Evolutionary conservation across 192 early-diverging fungal genomes (phyloP).

Genomic region (Mortierella claussenii): DNA sequence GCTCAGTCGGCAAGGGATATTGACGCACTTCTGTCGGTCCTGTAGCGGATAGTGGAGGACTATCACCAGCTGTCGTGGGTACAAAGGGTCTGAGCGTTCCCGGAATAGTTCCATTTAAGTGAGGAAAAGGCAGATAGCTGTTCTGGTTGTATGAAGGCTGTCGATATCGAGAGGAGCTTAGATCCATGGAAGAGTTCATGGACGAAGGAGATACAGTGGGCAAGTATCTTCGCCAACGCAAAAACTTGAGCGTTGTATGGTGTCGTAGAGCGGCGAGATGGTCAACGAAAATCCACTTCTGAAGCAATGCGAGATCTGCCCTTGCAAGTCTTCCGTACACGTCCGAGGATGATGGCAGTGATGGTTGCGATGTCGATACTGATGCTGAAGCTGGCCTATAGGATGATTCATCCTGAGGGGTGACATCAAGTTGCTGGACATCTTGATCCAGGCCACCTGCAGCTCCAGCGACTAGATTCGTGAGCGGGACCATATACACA

Average conservation of each 20-base stretch:
- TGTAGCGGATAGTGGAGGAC: constrained; percentile 1
- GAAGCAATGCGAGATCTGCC: constrained; percentile 2
- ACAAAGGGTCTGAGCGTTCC: no score
- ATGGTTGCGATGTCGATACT: not conserved
- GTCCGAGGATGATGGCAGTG: not conserved
- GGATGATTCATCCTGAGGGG: not conserved
- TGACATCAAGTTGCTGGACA: constrained; percentile 17
- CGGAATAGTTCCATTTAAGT: no score
- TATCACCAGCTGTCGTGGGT: not conserved
- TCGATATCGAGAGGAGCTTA: constrained; percentile 1
- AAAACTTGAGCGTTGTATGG: constrained; percentile 34
- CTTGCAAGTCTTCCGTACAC: not conserved
- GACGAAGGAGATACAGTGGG: not conserved
- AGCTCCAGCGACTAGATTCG: no score
- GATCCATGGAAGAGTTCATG: constrained; percentile 28
- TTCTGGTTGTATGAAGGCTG: not conserved
- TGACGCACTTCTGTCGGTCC: not conserved
- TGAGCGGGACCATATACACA: constrained; percentile 2
- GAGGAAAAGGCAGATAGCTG: no score
- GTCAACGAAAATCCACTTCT: constrained; percentile 22
- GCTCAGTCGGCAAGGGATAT: not conserved
- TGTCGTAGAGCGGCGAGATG: constrained; percentile 26
- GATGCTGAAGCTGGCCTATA: not conserved
- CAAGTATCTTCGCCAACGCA: constrained; percentile 19
- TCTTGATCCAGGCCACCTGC: constrained; percentile 4